Base-by-base conservation (phyloP, 805 yeast species). In the Hanseniaspora lindneri region DNA sequence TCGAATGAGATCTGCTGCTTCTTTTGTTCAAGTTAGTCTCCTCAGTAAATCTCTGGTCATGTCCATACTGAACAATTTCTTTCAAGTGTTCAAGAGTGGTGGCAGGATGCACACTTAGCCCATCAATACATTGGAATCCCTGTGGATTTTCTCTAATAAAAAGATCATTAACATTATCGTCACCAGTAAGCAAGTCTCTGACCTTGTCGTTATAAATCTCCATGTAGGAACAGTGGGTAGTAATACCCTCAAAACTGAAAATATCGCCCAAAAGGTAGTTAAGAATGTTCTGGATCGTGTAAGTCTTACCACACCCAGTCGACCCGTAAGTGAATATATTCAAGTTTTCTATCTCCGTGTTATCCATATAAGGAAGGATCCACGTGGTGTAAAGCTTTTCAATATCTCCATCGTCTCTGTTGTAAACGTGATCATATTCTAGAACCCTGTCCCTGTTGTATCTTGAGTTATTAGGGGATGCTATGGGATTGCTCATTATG, bases 301-400 rank as follows among this genome's bases (percentile, higher is more conserved):
- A 86, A 0, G 96, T 88, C 60, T 88, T 88, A n/a, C 97, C 97
- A 63, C 96, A 88, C 0, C 97, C 97, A 0, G 97, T 88, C 25
- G 97, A 94, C 1, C 97, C 97, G 61, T 88, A 88, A 0, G 97
- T 96, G 67, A 88, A 88, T 0, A 88, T 85, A 0, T 96, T 86
- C 5, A 95, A 80, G 61, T 89, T 87, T 7, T 46, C 39, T 2
- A 46, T 29, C 2, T 2, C 14, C 1, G 17, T 24, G 21, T 39
- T 39, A n/a, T 39, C 7, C 17, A 24, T 24, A n/a, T 37, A 30
- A 7, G 49, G 49, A 16, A 16, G 16, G 20, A 46, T 32, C 43
- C 36, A 46, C 3, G 35, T 24, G 6, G 30, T 19, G 8, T 30
- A 46, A 11, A 46, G 20, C 11, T 24, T 29, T 30, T 13, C 14